Evolutionary conservation across 257 asterid genomes (phyloP).

Genomic region (Solanum virginianum): DNA sequence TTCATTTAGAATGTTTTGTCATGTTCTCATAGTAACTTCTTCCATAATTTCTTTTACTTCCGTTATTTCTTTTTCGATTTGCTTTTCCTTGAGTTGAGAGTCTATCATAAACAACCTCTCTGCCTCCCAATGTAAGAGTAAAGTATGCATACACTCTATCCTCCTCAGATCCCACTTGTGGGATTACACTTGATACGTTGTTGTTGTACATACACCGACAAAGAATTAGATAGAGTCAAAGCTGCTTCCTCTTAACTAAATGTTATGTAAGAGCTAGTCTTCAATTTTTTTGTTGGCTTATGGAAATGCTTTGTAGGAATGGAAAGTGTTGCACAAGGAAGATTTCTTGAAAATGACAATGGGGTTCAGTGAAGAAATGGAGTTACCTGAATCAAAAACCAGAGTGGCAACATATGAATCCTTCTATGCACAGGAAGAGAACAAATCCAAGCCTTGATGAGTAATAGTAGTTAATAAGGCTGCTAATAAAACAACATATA

Average conservation of each 20-base stretch:
- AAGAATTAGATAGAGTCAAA: background rate
- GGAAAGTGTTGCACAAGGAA: conserved; percentile 49
- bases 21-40: no score
- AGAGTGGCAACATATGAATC: conserved; percentile 47
- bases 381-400: conserved; percentile 21
- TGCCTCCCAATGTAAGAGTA: no score
- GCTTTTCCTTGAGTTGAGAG: no score
- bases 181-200: no score
- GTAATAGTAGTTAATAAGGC: background rate
- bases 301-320: conserved; percentile 27
- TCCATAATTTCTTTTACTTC: no score
- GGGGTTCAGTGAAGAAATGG: conserved; percentile 41
- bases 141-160: no score
- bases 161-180: no score
- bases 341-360: conserved; percentile 51
- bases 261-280: background rate
- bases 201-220: background rate
- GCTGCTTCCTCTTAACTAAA: background rate
- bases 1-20: no score
- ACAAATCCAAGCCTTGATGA: background rate
- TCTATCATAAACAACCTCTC: no score
- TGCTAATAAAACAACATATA: background rate
- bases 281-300: background rate
- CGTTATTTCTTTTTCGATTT: no score
- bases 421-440: conserved; percentile 18